phyloP scores from a whole-genome alignment of 2,329 filamentous ascomycete species.

The Chaetomium globosum region DNA sequence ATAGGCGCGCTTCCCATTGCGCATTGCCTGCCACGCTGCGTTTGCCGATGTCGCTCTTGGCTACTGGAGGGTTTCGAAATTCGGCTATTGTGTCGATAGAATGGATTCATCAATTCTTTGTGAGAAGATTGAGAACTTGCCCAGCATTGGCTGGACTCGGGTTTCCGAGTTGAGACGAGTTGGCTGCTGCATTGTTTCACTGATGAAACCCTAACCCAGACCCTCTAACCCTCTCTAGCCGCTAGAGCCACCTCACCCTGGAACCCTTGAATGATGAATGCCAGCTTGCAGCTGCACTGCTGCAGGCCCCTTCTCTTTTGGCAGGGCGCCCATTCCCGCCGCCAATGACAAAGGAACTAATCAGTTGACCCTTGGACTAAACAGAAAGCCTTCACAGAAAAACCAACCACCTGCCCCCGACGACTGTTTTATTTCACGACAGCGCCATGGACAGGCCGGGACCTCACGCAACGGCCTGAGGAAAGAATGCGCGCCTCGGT shows the following conservation, averaged over 20 bases:
- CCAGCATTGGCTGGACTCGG: neutral
- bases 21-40: conserved; percentile 1
- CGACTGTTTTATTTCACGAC: conserved; percentile 1
- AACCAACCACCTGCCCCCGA: neutral
- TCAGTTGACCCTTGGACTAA: neutral
- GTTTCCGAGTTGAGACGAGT: neutral
- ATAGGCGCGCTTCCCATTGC: conserved; percentile 8
- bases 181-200: neutral
- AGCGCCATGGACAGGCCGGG: conserved; percentile 31
- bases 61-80: neutral
- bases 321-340: conserved; percentile 6
- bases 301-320: conserved; percentile 4
- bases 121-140: neutral
- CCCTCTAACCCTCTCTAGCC: too few relatives aligned
- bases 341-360: neutral
- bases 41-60: conserved; percentile 23
- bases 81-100: neutral
- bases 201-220: conserved; percentile 21
- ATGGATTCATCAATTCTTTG: neutral
- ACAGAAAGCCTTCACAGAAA: neutral
- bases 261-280: conserved; percentile 12
- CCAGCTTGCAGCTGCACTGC: conserved; percentile 25
- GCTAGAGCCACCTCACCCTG: neutral
- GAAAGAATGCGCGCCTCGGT: conserved; percentile 32
- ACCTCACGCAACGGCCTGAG: conserved; percentile 28